A percentile compares a stretch with the other conserved stretches of the same genome.
Evolutionary conservation across 176 grass and related monocot genomes (phyloP).

Genomic region (Oryza nivara): DNA sequence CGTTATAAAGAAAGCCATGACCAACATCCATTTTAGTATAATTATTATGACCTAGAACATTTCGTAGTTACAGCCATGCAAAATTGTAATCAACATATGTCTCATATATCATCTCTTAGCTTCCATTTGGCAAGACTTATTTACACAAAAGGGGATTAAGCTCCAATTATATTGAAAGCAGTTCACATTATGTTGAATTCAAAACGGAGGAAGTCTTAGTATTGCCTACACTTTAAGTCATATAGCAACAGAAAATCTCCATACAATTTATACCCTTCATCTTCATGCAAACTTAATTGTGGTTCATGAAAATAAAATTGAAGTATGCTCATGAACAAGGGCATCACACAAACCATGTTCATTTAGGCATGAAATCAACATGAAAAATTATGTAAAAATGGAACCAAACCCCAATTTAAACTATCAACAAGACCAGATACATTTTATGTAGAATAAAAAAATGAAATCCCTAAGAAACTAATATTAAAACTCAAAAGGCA

Average conservation of each 20-base stretch:
- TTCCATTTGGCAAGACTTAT: neutral
- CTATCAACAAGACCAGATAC: neutral
- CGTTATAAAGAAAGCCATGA: neutral
- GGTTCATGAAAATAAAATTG: neutral
- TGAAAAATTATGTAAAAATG: neutral
- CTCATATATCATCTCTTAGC: conserved; percentile 3
- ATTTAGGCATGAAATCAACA: neutral
- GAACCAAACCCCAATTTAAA: neutral
- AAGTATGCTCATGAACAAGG: conserved; percentile 7
- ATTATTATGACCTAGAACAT: neutral
- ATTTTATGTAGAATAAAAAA: neutral
- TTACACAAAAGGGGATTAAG: neutral
- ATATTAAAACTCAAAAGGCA: too few species aligned
- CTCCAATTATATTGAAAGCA: neutral
- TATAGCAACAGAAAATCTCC: neutral
- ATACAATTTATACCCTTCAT: neutral
- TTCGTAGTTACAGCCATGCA: neutral
- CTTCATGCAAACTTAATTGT: neutral
- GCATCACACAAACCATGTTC: neutral
- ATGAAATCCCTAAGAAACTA: neutral
- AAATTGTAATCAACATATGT: neutral
- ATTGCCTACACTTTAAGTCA: neutral
- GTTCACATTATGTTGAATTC: neutral
- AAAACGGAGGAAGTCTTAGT: neutral
- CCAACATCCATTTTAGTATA: neutral